Percentiles rank a stretch among this genome's conserved stretches.
Conservation (phyloP, 2,329 filamentous ascomycete species). For the Elsinoe arachidis region DNA sequence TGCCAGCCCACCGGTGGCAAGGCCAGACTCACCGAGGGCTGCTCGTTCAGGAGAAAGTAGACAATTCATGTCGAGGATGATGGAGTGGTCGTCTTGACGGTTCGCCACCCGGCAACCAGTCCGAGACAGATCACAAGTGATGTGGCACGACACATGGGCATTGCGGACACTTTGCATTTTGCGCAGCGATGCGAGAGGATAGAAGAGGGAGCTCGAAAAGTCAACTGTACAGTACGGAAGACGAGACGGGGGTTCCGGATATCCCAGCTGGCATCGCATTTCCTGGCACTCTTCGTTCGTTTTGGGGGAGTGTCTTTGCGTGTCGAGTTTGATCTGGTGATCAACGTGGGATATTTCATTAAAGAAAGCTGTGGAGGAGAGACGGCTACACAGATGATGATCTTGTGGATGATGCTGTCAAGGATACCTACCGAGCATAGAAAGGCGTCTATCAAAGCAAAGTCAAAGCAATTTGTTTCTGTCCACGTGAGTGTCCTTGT, state of each 20-base stretch:
- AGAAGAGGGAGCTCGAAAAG: slow-evolving; percentile 21
- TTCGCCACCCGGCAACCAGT: slow-evolving; percentile 9
- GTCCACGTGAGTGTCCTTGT: neutral
- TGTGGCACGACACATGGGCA: slow-evolving; percentile 16
- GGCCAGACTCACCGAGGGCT: slow-evolving; percentile 97
- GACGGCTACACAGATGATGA: slow-evolving; percentile 21
- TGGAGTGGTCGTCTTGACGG: slow-evolving; percentile 13
- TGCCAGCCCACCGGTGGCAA: slow-evolving; percentile 99
- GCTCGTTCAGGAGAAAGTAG: slow-evolving; percentile 99
- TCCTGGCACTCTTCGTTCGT: slow-evolving; percentile 3
- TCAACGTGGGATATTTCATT: slow-evolving; percentile 8
- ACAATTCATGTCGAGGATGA: slow-evolving; percentile 36
- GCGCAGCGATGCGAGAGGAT: slow-evolving; percentile 16
- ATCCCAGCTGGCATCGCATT: slow-evolving; percentile 18
- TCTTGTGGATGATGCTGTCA: slow-evolving; percentile 28
- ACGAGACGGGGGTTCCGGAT: slow-evolving; percentile 20
- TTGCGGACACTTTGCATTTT: slow-evolving; percentile 15
- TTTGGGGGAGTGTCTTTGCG: slow-evolving; percentile 16
- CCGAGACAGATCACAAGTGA: slow-evolving; percentile 18
- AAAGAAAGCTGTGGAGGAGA: slow-evolving; percentile 22
- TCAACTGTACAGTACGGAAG: slow-evolving; percentile 16
- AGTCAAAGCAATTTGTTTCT: neutral
- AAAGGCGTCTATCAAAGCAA: slow-evolving; percentile 11
- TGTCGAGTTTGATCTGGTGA: slow-evolving; percentile 10
- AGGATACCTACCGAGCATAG: slow-evolving; percentile 38